Evolutionary conservation across 768 basidiomycete species (phyloP), one percentile per base, ranked within the genome.

Genomic region (Nevesoporus exiguus): DNA sequence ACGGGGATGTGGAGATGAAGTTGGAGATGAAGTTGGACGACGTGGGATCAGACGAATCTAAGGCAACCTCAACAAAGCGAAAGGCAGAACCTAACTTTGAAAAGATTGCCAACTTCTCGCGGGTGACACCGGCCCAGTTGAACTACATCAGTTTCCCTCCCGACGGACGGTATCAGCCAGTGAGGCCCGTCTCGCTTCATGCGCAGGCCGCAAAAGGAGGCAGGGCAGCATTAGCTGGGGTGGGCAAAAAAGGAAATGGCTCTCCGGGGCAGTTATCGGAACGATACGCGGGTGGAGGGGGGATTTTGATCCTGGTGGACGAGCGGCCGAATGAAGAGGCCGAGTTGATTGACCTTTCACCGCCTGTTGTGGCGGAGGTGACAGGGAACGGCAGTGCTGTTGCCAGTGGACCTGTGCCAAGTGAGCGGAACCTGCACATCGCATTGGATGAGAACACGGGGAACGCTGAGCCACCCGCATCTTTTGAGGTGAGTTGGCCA

Each of bases 71-170:
- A 58, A 63, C 72, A n/a, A 70, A 78, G 54, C 84, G 83, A 64
- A 91, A 86, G 69, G 65, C 72, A 15, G 97, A 99, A 65, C 85
- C 91, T 2, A 72, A 80, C 3, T 88, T 77, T 13, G 93, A 97
- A 73, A 79, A 74, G 54, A 75, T 91, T 11, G 75, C 83, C 21
- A 99, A 99, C 76, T 87, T 98, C 66, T 89, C 93, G 19, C 86
- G 97, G 46, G 95, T 98, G 21, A 92, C 90, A 3, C 91, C 95
- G 19, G 83, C 86, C 0, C 97, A 99, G 68, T 74, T 96, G 25
- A 74, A 82, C n/a, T 83, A 88, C 71, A 82, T 98, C 65, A 79
- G 82, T 44, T 96, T 98, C 81, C 85, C 92, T 0, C 56, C 75
- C 11, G 84, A 86, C 33, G 78, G 84, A 27, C 84, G 93, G 46